Evolutionary conservation across 257 asterid species (phyloP).

Genomic region (Rubia yunnanensis): DNA sequence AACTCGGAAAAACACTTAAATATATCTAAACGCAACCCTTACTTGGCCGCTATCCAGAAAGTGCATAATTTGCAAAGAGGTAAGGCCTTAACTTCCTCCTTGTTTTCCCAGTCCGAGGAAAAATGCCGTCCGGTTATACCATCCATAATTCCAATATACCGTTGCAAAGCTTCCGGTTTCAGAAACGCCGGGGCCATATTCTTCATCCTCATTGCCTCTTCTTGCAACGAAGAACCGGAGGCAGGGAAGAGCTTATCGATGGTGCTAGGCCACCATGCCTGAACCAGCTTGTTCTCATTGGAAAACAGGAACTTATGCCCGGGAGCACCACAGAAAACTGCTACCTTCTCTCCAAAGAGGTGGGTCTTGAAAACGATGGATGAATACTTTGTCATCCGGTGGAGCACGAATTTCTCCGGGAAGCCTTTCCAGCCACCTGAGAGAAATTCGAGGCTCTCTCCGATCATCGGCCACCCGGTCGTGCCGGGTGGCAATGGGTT

Average conservation of each 20-base stretch:
- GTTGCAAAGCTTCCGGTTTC: conserved; percentile 49
- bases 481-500: conserved; percentile 35
- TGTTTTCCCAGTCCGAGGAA: conserved; percentile 37
- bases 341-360: conserved; percentile 35
- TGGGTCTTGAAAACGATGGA: conserved; percentile 40
- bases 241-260: conserved; percentile 44
- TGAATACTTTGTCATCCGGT: conserved; percentile 36
- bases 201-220: conserved; percentile 40
- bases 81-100: conserved; percentile 23
- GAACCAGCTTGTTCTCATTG: conserved; percentile 55
- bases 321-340: conserved; percentile 40
- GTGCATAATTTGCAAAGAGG: conserved; percentile 42
- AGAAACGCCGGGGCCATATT: conserved; percentile 47
- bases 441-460: conserved; percentile 44
- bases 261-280: conserved; percentile 46
- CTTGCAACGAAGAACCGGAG: conserved; percentile 30
- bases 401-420: conserved; percentile 40
- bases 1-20: too few relatives aligned
- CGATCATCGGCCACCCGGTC: conserved; percentile 49
- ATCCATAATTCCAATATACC: conserved; percentile 57
- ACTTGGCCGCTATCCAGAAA: conserved; percentile 27
- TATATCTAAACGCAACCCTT: too few relatives aligned
- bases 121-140: conserved; percentile 34
- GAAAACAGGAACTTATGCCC: conserved; percentile 52
- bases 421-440: conserved; percentile 39